Evolutionary conservation across 805 yeast genomes (phyloP).

Genomic region (Sungouiella blattae): DNA sequence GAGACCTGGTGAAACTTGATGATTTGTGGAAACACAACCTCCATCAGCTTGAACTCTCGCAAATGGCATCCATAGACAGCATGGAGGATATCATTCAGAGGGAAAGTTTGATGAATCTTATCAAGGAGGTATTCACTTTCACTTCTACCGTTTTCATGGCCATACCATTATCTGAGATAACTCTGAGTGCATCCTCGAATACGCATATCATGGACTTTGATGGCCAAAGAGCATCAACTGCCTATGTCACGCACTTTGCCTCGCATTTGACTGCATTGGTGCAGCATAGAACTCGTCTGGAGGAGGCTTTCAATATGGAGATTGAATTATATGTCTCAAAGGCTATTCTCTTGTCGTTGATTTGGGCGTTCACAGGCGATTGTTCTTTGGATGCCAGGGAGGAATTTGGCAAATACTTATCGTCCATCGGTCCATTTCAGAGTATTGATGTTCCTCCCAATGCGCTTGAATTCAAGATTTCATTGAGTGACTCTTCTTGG

Average conservation of each 20-base stretch:
- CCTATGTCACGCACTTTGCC: slow-evolving; percentile 39
- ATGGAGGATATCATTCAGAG: slow-evolving; percentile 5
- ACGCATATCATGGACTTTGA: slow-evolving; percentile 54
- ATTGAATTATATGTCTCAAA: slow-evolving; percentile 26
- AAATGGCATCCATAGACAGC: neutral
- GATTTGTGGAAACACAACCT: slow-evolving; percentile 12
- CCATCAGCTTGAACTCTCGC: slow-evolving; percentile 5
- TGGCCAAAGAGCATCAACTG: slow-evolving; percentile 30
- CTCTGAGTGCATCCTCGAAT: slow-evolving; percentile 22
- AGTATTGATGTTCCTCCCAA: slow-evolving; percentile 8
- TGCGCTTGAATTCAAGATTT: slow-evolving; percentile 41
- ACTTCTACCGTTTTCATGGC: neutral
- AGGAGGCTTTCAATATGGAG: neutral
- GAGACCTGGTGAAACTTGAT: slow-evolving; percentile 17
- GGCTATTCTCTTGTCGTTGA: slow-evolving; percentile 34
- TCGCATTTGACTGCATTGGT: slow-evolving; percentile 25
- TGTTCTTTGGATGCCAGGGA: slow-evolving; percentile 36
- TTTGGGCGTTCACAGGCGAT: slow-evolving; percentile 71
- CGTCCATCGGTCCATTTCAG: slow-evolving; percentile 15
- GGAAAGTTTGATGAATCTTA: slow-evolving; percentile 7
- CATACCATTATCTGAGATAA: slow-evolving; percentile 9
- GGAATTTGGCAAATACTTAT: slow-evolving; percentile 29
- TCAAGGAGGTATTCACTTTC: slow-evolving; percentile 11
- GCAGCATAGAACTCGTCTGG: neutral
- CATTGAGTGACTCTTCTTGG: slow-evolving; percentile 49